Percentiles rank a stretch among this genome's conserved stretches.
Evolutionary conservation across 306 rosid species (phyloP).

Genomic region (Oemleria cerasiformis): DNA sequence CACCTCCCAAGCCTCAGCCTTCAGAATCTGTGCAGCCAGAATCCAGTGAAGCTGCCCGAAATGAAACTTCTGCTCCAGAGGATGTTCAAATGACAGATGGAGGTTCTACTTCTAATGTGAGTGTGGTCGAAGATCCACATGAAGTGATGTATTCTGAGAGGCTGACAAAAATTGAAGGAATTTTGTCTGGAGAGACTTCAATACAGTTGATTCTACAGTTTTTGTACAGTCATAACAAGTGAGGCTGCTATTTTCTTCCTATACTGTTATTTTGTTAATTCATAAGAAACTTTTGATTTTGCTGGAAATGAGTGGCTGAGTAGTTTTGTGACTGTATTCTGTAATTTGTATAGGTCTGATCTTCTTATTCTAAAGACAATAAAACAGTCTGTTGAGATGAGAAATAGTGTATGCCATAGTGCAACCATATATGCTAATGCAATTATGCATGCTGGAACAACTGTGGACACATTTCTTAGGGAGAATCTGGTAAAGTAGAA

Average conservation of each 20-base stretch:
- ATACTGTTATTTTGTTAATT: constrained; percentile 7
- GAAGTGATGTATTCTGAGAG: constrained; percentile 71
- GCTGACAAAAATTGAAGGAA: constrained; percentile 73
- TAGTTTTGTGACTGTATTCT: constrained; percentile 24
- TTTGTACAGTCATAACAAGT: constrained; percentile 96
- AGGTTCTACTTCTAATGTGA: constrained; percentile 39
- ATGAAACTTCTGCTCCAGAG: constrained; percentile 54
- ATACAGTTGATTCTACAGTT: constrained; percentile 86
- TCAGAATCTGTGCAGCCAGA: constrained; percentile 49
- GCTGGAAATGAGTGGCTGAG: constrained; percentile 6
- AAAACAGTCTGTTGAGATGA: constrained; percentile 97
- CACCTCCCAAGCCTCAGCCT: constrained; percentile 59
- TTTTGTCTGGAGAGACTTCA: constrained; percentile 89
- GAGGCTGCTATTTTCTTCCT: constrained; percentile 36
- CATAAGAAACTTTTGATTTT: background rate
- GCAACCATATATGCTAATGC: constrained; percentile 97
- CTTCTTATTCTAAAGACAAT: constrained; percentile 95
- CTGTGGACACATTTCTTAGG: constrained; percentile 91
- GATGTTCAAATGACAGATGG: constrained; percentile 83
- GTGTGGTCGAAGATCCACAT: constrained; percentile 62
- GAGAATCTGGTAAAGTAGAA: constrained; percentile 68
- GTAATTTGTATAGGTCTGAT: constrained; percentile 64
- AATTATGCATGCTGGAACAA: constrained; percentile 95
- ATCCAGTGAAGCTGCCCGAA: constrained; percentile 45
- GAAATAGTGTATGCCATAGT: constrained; percentile 95